These are phyloP conservation scores for Gossypium laxum DNA, from an alignment of 441 rosid species.

Conservation along the genomic window DNA sequence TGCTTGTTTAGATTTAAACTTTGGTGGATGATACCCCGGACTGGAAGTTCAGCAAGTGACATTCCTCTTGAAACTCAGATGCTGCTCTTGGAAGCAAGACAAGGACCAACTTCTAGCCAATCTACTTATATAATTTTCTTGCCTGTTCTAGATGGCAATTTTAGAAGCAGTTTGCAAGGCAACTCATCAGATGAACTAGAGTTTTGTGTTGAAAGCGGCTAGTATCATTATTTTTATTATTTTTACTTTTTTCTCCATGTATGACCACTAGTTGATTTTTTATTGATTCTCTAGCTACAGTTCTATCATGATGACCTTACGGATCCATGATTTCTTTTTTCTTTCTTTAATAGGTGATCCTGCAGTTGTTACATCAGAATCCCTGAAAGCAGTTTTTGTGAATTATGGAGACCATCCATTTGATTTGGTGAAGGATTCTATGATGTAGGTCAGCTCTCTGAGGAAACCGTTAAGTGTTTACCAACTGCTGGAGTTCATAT, in stretches of 20 bases:
- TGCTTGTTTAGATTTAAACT: slow-evolving; percentile 31
- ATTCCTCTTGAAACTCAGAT: slow-evolving; percentile 40
- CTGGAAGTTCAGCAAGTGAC: slow-evolving; percentile 34
- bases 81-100: slow-evolving; percentile 30
- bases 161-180: slow-evolving; percentile 35
- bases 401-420: slow-evolving; percentile 45
- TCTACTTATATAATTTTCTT: slow-evolving; percentile 28
- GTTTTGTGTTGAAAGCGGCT: slow-evolving; percentile 37
- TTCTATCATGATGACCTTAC: too few species aligned
- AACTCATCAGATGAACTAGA: slow-evolving; percentile 31
- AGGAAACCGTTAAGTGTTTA: slow-evolving; percentile 15
- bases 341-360: slow-evolving; percentile 34
- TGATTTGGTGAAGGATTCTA: slow-evolving; percentile 43
- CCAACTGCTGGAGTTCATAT: not conserved
- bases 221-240: not conserved
- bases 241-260: not conserved
- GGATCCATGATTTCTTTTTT: slow-evolving; percentile 8
- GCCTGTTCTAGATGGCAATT: slow-evolving; percentile 29
- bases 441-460: slow-evolving; percentile 39
- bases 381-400: slow-evolving; percentile 37
- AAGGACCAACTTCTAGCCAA: slow-evolving; percentile 11
- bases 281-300: too few species aligned
- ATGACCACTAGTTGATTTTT: too few species aligned
- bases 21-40: slow-evolving; percentile 35
- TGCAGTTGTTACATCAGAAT: slow-evolving; percentile 28